Evolutionary conservation across 495 filamentous ascomycete genomes (phyloP), one percentile per base, ranked within the genome.

Genomic region (Cercophora samala): DNA sequence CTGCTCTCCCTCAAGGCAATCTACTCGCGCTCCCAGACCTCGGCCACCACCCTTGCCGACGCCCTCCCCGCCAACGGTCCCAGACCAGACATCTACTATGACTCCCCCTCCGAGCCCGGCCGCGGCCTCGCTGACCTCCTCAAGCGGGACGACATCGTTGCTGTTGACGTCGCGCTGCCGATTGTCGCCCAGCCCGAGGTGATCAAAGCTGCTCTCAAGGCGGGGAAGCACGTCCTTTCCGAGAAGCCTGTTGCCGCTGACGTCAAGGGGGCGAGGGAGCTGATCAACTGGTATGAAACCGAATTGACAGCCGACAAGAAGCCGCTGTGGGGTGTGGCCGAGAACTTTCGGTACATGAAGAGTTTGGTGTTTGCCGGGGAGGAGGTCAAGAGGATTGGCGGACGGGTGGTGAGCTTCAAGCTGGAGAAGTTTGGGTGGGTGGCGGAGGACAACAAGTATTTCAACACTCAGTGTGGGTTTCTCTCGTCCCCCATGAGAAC

Each of bases 231-330:
- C 74, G 91, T 94, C 2, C 77, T 94, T 0, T 88, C 80, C 18
- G 92, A 96, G 78, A 96, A 95, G 74, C 92, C 92, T 18, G 85
- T 95, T 23, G 90, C 91, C 0, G 82, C 82, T 66, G 85, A 91
- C 70, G 69, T 92, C 21, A 77, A 78, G 0, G 79, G 79, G 0
- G 92, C 89, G 5, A 77, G 79, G 65, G 77, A 83, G 53, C 78
- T 94, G 62, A 69, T 92, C n/a, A 32, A 75, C 3, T 91, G 84
- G 81, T 91, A 90, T 67, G 70, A 81, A 52, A 70, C 76, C 4
- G n/a, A 8, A 8, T 78, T 81, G 23, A 79, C 81, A 1, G 22
- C n/a, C 0, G 64, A 9, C 0, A 60, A 18, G 17, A 69, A 56
- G 65, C 83, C 84, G 65, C 73, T 84, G 0, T 93, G 89, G 86